phyloP scores from a whole-genome alignment of 768 basidiomycete genomes.

The Trametopsis cervina region DNA sequence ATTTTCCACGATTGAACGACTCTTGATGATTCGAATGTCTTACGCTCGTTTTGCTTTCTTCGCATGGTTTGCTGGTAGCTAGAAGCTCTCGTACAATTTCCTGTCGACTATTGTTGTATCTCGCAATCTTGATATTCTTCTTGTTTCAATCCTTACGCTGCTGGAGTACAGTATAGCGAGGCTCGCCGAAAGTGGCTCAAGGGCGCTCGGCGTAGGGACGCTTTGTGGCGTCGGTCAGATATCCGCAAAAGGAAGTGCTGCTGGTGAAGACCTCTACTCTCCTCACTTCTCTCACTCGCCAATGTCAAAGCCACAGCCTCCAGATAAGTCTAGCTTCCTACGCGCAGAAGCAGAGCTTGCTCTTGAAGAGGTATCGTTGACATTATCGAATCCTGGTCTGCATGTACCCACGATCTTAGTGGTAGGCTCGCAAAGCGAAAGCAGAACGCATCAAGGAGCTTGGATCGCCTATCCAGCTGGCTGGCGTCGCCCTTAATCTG shows the following conservation, averaged over 20 bases:
- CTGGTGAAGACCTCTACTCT: no score
- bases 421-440: constrained; percentile 66
- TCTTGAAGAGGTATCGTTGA: constrained; percentile 38
- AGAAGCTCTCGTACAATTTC: background rate
- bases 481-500: constrained; percentile 69
- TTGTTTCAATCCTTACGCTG: no score
- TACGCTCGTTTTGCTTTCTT: background rate
- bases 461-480: constrained; percentile 74
- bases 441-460: constrained; percentile 60
- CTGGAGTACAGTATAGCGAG: no score
- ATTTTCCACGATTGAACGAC: background rate
- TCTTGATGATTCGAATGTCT: background rate
- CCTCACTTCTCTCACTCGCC: no score
- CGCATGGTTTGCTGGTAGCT: background rate
- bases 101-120: background rate
- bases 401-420: constrained; percentile 10
- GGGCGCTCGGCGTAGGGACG: no score
- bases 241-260: no score
- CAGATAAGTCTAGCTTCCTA: constrained; percentile 46
- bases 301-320: no score
- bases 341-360: constrained; percentile 66
- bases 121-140: no score
- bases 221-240: no score
- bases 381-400: background rate
- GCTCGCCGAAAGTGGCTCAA: no score